These are phyloP conservation scores for Trichosanthes cucumerina DNA, from an alignment of 306 rosid genomes.

Conservation along the genomic window DNA sequence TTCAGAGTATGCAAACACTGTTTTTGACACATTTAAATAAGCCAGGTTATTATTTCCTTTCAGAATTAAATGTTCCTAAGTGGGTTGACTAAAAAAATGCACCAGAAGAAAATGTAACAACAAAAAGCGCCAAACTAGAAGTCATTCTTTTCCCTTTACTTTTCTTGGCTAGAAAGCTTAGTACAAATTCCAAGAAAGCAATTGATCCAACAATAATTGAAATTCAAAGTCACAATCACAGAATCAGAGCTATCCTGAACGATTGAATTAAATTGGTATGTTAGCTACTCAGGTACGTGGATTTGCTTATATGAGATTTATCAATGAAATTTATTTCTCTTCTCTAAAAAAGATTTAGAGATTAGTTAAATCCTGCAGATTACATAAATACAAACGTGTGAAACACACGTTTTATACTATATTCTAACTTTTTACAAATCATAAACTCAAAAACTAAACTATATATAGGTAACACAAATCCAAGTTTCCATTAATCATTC, in stretches of 20 bases:
- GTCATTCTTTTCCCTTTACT: not conserved
- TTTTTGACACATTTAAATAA: constrained; percentile 23
- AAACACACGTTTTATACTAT: not conserved
- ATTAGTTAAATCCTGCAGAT: not conserved
- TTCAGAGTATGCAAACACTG: constrained; percentile 27
- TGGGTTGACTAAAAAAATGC: not conserved
- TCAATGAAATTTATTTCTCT: too few relatives aligned
- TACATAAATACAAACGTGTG: not conserved
- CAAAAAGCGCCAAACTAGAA: not conserved
- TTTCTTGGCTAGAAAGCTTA: not conserved
- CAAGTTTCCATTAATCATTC: not conserved
- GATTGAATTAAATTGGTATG: not conserved
- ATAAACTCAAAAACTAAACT: not conserved
- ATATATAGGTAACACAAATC: not conserved
- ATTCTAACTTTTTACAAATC: not conserved
- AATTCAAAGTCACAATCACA: not conserved
- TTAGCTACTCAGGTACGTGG: not conserved
- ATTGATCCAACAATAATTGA: not conserved
- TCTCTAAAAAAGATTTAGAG: too few relatives aligned
- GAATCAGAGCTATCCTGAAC: not conserved
- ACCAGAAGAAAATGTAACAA: not conserved
- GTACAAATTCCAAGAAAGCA: not conserved
- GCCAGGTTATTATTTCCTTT: constrained; percentile 29
- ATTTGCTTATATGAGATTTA: not conserved
- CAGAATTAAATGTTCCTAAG: constrained; percentile 24